Evolutionary conservation across 148 eudicot species (phyloP), one percentile per base, ranked within the genome.

Genomic region (Vaccinium vitisidaea): DNA sequence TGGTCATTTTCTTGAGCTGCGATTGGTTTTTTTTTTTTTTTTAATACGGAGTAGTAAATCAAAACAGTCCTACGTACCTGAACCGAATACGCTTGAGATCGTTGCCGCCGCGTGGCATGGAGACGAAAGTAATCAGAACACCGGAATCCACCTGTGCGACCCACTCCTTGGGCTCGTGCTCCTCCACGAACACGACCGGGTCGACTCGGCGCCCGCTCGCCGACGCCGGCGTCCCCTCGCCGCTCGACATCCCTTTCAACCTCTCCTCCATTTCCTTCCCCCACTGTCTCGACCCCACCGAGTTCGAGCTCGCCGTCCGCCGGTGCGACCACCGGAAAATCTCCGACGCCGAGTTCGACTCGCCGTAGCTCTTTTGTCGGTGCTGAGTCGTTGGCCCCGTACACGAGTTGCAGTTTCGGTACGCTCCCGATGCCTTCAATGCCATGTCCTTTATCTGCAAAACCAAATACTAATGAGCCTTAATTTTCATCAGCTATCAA

Each of bases 131-230:
- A 83, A 97, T 97, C 46, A 97, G 90, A 6, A 97, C 99, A 3
- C 99, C 99, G 7, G 99, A 94, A 84, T 97, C 99, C 76, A 96
- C 98, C 88, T 96, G 99, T 16, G 99, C 99, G 30, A 96, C 99
- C 99, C 99, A 96, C 89, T 97, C 99, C 79, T 91, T 95, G 0
- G 99, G 98, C 90, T 97, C 99, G 48, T 85, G 89, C 86, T 95
- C 99, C 90, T 97, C 99, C 36, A 89, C 89, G 88, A 97, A 84
- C 83, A 97, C 93, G 21, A 97, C 86, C 87, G 95, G 88, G 75
- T 91, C 96, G 77, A 80, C 80, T 50, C 96, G 86, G 56, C 96
- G 85, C 21, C 98, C 89, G 79, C 95, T 91, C 79, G 90, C 84
- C 69, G 93, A 75, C 87, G 90, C 89, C 83, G 92, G 90, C 75